These are phyloP conservation scores for Aspergillus steynii DNA, from an alignment of 495 filamentous ascomycete genomes.

Conservation along the genomic window DNA sequence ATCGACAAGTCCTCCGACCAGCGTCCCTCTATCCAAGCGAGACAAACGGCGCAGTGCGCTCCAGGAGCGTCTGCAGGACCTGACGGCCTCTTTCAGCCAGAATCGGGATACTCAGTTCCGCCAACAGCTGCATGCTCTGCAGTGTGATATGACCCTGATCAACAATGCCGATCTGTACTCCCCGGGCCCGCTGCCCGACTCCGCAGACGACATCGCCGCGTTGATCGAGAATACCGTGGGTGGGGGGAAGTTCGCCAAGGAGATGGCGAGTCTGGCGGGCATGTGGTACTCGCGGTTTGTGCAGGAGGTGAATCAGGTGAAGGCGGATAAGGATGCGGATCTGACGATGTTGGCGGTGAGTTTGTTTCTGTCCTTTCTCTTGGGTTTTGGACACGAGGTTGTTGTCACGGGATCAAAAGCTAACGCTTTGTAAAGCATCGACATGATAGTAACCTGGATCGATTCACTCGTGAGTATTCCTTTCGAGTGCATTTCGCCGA, in stretches of 20 bases:
- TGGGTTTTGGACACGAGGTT: not conserved
- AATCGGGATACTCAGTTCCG: slow-evolving; percentile 84
- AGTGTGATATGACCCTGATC: slow-evolving; percentile 86
- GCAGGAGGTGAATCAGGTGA: slow-evolving; percentile 77
- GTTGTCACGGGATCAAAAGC: not conserved
- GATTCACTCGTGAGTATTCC: slow-evolving; percentile 41
- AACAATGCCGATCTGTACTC: slow-evolving; percentile 78
- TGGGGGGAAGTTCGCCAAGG: slow-evolving; percentile 52
- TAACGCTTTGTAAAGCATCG: slow-evolving; percentile 33
- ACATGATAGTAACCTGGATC: slow-evolving; percentile 43
- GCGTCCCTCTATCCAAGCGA: slow-evolving; percentile 66
- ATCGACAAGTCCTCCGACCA: slow-evolving; percentile 38
- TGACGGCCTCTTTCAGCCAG: slow-evolving; percentile 72
- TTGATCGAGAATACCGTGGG: slow-evolving; percentile 61
- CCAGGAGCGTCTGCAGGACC: slow-evolving; percentile 68
- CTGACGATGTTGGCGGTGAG: slow-evolving; percentile 75
- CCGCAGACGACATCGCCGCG: slow-evolving; percentile 63
- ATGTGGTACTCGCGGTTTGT: slow-evolving; percentile 79
- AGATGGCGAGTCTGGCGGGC: slow-evolving; percentile 69
- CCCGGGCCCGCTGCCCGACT: slow-evolving; percentile 69
- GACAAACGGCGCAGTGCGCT: slow-evolving; percentile 84
- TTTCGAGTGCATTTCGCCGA: slow-evolving; percentile 70
- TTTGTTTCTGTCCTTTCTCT: slow-evolving; percentile 14
- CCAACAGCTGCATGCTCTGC: slow-evolving; percentile 82
- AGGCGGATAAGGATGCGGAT: slow-evolving; percentile 79